Evolutionary conservation across 1,284 basidiomycete species (phyloP).

Genomic region (Ceratobasidium sp.): DNA sequence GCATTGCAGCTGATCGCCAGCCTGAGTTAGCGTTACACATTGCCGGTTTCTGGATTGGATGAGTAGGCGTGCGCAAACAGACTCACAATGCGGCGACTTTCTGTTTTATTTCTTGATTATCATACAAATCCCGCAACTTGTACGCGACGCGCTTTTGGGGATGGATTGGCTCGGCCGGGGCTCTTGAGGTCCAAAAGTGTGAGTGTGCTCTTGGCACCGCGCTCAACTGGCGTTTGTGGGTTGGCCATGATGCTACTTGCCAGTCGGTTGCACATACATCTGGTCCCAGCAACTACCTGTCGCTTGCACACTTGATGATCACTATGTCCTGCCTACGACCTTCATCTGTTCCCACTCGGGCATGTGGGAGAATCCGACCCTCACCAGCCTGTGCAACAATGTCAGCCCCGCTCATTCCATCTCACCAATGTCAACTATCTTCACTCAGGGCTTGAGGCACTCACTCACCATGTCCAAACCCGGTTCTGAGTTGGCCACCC

Average conservation of each 20-base stretch:
- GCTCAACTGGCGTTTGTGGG: conserved; percentile 84
- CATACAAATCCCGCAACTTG: not conserved
- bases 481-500: conserved; percentile 1
- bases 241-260: conserved; percentile 58
- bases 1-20: conserved; percentile 20
- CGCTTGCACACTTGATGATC: not conserved
- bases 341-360: not conserved
- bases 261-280: not conserved
- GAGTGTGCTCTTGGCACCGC: conserved; percentile 82
- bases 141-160: not conserved
- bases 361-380: not conserved
- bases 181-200: conserved; percentile 80
- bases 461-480: conserved; percentile 5
- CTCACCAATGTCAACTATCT: not conserved
- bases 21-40: conserved; percentile 3
- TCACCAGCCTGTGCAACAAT: not conserved
- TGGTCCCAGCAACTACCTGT: not conserved
- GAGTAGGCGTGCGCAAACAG: not conserved
- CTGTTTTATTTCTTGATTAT: not conserved
- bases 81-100: not conserved
- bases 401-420: not conserved
- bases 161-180: conserved; percentile 58
- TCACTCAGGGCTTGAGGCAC: not conserved
- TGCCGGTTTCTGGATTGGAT: conserved; percentile 27
- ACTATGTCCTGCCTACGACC: not conserved